Evolutionary conservation across 768 basidiomycete species (phyloP).

Genomic region (Boletus pseudo-olivaceus): DNA sequence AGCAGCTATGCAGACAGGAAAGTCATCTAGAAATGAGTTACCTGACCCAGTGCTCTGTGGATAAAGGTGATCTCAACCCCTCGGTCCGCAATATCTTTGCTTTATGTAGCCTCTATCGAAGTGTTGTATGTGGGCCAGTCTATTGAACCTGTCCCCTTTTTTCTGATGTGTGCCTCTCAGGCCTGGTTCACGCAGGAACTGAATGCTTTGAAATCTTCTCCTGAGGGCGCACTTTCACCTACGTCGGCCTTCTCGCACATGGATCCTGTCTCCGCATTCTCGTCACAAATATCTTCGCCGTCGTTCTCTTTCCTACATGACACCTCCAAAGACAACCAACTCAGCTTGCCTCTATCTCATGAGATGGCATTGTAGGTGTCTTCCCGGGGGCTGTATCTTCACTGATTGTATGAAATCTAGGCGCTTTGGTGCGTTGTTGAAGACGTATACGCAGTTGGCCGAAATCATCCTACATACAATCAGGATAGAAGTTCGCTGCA

Average conservation of each 20-base stretch:
- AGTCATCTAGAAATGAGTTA: constrained; percentile 72
- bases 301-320: constrained; percentile 42
- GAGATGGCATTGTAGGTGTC: constrained; percentile 83
- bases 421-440: constrained; percentile 85
- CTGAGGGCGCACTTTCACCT: constrained; percentile 49
- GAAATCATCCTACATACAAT: constrained; percentile 85
- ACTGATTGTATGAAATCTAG: constrained; percentile 39
- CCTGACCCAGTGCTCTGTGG: constrained; percentile 51
- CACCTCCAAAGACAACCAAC: constrained; percentile 40
- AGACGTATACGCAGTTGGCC: constrained; percentile 87
- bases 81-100: constrained; percentile 70
- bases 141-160: background rate
- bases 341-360: constrained; percentile 73
- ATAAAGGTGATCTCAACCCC: constrained; percentile 62
- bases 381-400: background rate
- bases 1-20: constrained; percentile 70
- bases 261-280: constrained; percentile 44
- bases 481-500: constrained; percentile 83
- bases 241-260: constrained; percentile 42
- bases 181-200: constrained; percentile 83
- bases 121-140: constrained; percentile 58
- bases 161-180: constrained; percentile 37
- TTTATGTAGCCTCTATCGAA: constrained; percentile 78
- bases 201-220: constrained; percentile 56
- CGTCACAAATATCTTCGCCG: constrained; percentile 44